Evolutionary conservation across 116 monocot species (phyloP).

Genomic region (Cymodocea nodosa): DNA sequence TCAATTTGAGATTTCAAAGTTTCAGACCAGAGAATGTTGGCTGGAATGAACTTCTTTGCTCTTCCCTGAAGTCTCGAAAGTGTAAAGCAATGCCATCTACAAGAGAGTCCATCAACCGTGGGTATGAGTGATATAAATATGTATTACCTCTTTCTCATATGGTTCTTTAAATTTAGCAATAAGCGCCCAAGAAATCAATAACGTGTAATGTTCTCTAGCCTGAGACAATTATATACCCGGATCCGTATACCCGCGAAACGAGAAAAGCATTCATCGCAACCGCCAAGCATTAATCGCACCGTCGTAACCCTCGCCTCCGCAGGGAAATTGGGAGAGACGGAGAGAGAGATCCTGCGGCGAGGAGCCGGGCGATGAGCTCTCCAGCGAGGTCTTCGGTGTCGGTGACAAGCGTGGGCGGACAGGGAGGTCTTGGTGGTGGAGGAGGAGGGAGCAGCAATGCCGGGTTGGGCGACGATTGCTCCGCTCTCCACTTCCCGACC

Average conservation of each 20-base stretch:
- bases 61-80: conserved; percentile 45
- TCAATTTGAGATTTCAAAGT: conserved; percentile 85
- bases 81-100: background rate
- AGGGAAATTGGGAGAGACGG: too few relatives aligned
- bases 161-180: conserved; percentile 61
- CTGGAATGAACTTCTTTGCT: conserved; percentile 68
- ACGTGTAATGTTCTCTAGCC: too few relatives aligned
- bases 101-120: too few relatives aligned
- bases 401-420: conserved; percentile 44
- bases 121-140: conserved; percentile 17
- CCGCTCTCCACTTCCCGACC: conserved; percentile 41
- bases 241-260: too few relatives aligned
- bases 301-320: too few relatives aligned
- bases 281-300: too few relatives aligned
- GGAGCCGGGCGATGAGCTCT: conserved; percentile 47
- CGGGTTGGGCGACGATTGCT: conserved; percentile 33
- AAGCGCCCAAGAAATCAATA: too few relatives aligned
- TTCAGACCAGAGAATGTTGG: conserved; percentile 89
- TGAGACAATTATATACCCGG: too few relatives aligned
- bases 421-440: conserved; percentile 27
- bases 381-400: conserved; percentile 87
- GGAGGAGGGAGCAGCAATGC: conserved; percentile 18
- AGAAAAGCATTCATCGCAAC: too few relatives aligned
- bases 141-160: conserved; percentile 59
- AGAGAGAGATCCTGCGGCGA: too few relatives aligned